These are phyloP conservation scores for Begonia loranthoides DNA, from an alignment of 306 rosid species.

Conservation along the genomic window DNA sequence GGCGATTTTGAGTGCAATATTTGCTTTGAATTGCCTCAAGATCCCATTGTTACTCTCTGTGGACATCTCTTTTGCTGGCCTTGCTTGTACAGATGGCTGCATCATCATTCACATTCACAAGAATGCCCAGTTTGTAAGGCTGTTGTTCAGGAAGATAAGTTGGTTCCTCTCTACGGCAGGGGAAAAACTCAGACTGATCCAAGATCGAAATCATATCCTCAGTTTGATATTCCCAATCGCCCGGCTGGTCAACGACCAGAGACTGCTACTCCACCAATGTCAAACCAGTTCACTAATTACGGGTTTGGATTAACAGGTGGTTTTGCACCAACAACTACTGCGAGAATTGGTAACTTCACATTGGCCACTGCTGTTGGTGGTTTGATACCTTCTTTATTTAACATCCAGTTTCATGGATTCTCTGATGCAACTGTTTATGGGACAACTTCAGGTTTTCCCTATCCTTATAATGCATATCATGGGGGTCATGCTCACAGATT, in stretches of 20 bases:
- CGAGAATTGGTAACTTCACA: slow-evolving; percentile 72
- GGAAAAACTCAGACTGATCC: slow-evolving; percentile 73
- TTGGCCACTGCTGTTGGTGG: slow-evolving; percentile 77
- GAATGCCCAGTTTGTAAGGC: slow-evolving; percentile 98
- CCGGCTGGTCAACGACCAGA: slow-evolving; percentile 78
- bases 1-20: slow-evolving; percentile 95
- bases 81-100: slow-evolving; percentile 81
- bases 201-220: slow-evolving; percentile 58
- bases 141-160: slow-evolving; percentile 51
- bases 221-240: slow-evolving; percentile 62
- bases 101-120: slow-evolving; percentile 77
- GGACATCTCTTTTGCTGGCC: slow-evolving; percentile 98
- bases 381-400: slow-evolving; percentile 60
- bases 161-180: slow-evolving; percentile 92
- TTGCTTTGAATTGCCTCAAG: slow-evolving; percentile 86
- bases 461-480: slow-evolving; percentile 47
- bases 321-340: slow-evolving; percentile 64
- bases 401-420: slow-evolving; percentile 67
- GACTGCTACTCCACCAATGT: slow-evolving; percentile 42
- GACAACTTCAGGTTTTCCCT: slow-evolving; percentile 65
- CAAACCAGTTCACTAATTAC: slow-evolving; percentile 41
- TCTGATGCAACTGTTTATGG: slow-evolving; percentile 89
- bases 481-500: slow-evolving; percentile 50
- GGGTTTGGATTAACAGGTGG: slow-evolving; percentile 88
- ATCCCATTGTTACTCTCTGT: slow-evolving; percentile 77